Conservation (phyloP, 75 land plant species). For the Larix kaempferi region DNA sequence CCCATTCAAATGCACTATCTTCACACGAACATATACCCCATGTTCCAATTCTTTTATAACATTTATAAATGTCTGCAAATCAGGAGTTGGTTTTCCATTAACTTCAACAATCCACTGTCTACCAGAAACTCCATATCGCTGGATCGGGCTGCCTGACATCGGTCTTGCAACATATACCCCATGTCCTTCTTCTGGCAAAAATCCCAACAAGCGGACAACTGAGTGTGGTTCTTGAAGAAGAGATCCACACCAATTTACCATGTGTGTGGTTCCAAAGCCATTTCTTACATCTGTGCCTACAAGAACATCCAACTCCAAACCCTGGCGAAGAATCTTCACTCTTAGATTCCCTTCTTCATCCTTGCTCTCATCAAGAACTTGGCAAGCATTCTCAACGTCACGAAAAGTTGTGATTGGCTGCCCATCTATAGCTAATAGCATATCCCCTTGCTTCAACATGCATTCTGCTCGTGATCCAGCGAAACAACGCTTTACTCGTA, state of each 20-base stretch:
- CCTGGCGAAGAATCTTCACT: conserved; percentile 79
- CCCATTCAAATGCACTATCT: too few species aligned
- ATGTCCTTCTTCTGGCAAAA: too few species aligned
- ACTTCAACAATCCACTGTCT: conserved; percentile 29
- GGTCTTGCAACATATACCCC: too few species aligned
- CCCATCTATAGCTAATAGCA: conserved; percentile 77
- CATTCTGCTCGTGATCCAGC: conserved; percentile 85
- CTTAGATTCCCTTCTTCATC: conserved; percentile 29
- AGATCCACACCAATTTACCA: conserved; percentile 88
- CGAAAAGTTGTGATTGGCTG: conserved; percentile 78
- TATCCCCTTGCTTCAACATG: conserved; percentile 56
- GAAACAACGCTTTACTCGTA: conserved; percentile 83
- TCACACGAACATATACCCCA: too few species aligned
- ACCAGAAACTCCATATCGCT: too few species aligned
- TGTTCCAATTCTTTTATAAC: too few species aligned
- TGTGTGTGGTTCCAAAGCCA: conserved; percentile 76
- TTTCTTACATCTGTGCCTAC: conserved; percentile 86
- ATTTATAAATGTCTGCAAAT: too few species aligned
- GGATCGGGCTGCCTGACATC: too few species aligned
- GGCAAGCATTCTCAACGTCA: conserved; percentile 78
- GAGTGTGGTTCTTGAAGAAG: conserved; percentile 76
- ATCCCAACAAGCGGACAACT: too few species aligned
- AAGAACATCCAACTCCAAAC: conserved; percentile 48
- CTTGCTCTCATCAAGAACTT: conserved; percentile 21
- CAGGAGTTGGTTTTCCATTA: conserved; percentile 48